Evolutionary conservation across 2,329 filamentous ascomycete species (phyloP).

Genomic region (Chaetomiaceae sp.): DNA sequence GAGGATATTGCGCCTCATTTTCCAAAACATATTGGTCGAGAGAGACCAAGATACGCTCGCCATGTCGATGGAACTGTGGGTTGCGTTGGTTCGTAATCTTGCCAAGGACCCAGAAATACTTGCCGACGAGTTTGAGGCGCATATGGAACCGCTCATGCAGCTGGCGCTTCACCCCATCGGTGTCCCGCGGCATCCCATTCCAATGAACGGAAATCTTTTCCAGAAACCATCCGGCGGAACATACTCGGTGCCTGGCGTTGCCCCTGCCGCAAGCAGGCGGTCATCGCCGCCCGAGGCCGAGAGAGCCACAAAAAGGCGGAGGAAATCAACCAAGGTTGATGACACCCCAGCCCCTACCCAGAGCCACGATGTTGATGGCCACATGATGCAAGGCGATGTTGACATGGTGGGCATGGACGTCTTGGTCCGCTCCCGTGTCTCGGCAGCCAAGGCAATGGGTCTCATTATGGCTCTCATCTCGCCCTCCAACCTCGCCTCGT

Average conservation of each 20-base stretch:
- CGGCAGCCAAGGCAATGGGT: slow-evolving; percentile 80
- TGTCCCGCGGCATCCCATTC: slow-evolving; percentile 81
- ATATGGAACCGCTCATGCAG: slow-evolving; percentile 76
- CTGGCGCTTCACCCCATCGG: slow-evolving; percentile 88
- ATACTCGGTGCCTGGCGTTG: slow-evolving; percentile 55
- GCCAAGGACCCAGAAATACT: slow-evolving; percentile 61
- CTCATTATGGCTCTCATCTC: slow-evolving; percentile 76
- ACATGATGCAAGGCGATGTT: slow-evolving; percentile 96
- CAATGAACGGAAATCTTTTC: slow-evolving; percentile 86
- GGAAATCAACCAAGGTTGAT: slow-evolving; percentile 80
- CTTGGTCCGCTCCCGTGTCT: slow-evolving; percentile 84
- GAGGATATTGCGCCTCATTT: slow-evolving; percentile 80
- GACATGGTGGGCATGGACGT: slow-evolving; percentile 88
- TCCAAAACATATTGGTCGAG: slow-evolving; percentile 93
- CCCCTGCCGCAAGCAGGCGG: slow-evolving; percentile 41
- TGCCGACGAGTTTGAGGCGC: slow-evolving; percentile 66
- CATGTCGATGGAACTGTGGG: slow-evolving; percentile 84
- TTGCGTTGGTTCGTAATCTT: slow-evolving; percentile 67
- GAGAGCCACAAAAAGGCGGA: slow-evolving; percentile 67
- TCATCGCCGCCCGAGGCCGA: slow-evolving; percentile 54
- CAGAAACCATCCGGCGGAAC: slow-evolving; percentile 88
- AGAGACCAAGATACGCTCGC: slow-evolving; percentile 78
- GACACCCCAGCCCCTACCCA: slow-evolving; percentile 58
- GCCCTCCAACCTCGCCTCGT: slow-evolving; percentile 55
- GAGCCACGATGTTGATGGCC: slow-evolving; percentile 94